These are phyloP conservation scores for Tylopilus vinaceipallidus DNA, from an alignment of 768 basidiomycete genomes.

Conservation along the genomic window DNA sequence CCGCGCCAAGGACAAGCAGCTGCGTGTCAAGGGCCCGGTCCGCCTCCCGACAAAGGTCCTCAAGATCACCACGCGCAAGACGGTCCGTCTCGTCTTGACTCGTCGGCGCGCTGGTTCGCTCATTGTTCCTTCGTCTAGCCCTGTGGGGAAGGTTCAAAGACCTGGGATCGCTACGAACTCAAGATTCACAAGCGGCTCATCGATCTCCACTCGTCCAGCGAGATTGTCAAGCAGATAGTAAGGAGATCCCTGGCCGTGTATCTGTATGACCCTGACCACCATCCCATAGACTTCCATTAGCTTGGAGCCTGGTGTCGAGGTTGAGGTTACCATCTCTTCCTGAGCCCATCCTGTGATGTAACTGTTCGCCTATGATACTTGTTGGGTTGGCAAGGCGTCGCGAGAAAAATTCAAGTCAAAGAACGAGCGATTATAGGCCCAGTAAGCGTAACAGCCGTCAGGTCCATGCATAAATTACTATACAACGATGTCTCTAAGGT, in stretches of 20 bases:
- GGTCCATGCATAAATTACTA: slow-evolving; percentile 17
- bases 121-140: slow-evolving; percentile 49
- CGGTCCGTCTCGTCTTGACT: slow-evolving; percentile 50
- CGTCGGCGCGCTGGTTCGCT: neutral
- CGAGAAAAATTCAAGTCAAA: neutral
- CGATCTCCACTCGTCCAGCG: slow-evolving; percentile 96
- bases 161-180: slow-evolving; percentile 99
- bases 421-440: slow-evolving; percentile 6
- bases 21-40: slow-evolving; percentile 98
- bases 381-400: neutral
- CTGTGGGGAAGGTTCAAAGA: slow-evolving; percentile 99
- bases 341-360: slow-evolving; percentile 31
- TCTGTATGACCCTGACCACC: slow-evolving; percentile 3
- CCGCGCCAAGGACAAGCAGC: slow-evolving; percentile 99
- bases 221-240: slow-evolving; percentile 99
- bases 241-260: slow-evolving; percentile 33
- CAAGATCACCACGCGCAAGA: slow-evolving; percentile 99
- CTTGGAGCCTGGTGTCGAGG: slow-evolving; percentile 98
- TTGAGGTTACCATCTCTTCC: slow-evolving; percentile 94
- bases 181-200: slow-evolving; percentile 99
- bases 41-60: slow-evolving; percentile 98
- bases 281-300: slow-evolving; percentile 86
- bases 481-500: slow-evolving; percentile 17
- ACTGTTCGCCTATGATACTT: neutral
- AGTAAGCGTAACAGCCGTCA: slow-evolving; percentile 6